Conservation (phyloP, 2,329 filamentous ascomycete genomes). For the Talaromyces rugulosus region DNA sequence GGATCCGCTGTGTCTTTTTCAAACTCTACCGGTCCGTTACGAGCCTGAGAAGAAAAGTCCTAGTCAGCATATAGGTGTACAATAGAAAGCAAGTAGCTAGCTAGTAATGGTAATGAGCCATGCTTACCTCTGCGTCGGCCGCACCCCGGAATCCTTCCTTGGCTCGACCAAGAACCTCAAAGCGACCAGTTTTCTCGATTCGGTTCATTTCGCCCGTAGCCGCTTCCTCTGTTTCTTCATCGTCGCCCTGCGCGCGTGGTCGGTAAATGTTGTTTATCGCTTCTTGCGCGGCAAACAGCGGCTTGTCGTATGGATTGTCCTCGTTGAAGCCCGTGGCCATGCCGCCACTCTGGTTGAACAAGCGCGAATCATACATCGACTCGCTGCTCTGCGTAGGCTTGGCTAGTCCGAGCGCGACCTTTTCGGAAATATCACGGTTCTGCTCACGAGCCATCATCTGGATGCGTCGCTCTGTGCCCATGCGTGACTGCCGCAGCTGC, state of each 20-base stretch:
- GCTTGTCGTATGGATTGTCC: slow-evolving; percentile 96
- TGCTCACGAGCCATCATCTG: slow-evolving; percentile 94
- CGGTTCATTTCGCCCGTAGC: slow-evolving; percentile 80
- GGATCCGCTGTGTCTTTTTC: slow-evolving; percentile 84
- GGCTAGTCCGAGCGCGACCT: slow-evolving; percentile 87
- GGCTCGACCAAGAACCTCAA: slow-evolving; percentile 80
- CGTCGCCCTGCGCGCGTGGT: slow-evolving; percentile 66
- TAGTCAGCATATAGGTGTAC: neutral
- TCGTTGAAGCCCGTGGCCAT: slow-evolving; percentile 94
- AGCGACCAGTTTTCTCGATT: slow-evolving; percentile 79
- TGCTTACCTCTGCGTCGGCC: slow-evolving; percentile 66
- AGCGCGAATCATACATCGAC: slow-evolving; percentile 91
- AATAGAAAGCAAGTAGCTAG: neutral
- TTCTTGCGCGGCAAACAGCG: slow-evolving; percentile 91
- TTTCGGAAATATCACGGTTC: slow-evolving; percentile 94
- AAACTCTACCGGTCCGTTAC: slow-evolving; percentile 92
- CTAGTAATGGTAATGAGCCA: neutral
- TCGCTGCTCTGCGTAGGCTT: slow-evolving; percentile 91
- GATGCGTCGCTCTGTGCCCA: slow-evolving; percentile 88
- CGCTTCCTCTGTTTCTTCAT: slow-evolving; percentile 71
- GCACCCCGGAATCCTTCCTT: slow-evolving; percentile 85
- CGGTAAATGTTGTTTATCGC: slow-evolving; percentile 93
- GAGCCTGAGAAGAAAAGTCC: slow-evolving; percentile 46
- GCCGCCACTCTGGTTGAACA: slow-evolving; percentile 92
- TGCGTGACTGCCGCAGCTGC: slow-evolving; percentile 85